Evolutionary conservation across 371 early-diverging fungal genomes (phyloP), one percentile per base, ranked within the genome.

Genomic region (Entomophthora muscae): DNA sequence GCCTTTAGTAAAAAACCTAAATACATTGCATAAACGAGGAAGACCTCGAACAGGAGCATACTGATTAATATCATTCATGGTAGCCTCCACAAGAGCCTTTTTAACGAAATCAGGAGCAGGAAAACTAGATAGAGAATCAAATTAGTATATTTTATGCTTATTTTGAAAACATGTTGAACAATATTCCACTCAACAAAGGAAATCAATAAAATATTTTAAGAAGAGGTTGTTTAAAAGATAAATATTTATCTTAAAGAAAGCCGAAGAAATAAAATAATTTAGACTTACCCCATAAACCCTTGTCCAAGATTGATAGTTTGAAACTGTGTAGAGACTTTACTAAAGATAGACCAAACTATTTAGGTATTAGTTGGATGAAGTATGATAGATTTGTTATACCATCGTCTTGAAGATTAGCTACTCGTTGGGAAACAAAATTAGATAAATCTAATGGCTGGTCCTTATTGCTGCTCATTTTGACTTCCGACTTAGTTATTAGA

Each of bases 301-400:
- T 94, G 95, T 1, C 95, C 97, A 26, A 95, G 78, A 76, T 96
- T 95, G 68, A 93, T 90, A 21, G 96, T 93, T 55, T 84, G 78
- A 57, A 86, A 83, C 65, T 90, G 82, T 21, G 77, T 75, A 1
- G 93, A 87, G 65, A 90, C 78, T 32, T 85, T 89, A 7, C 90
- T 93, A 74, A 92, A 92, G 68, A 93, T 86, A 26, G 94, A 84
- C 89, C 94, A 95, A 3, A 95, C 94, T 53, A 63, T n/a, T 42
- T 28, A 30, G 3, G 10, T 27, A 52, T 27, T 54, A 2, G n/a
- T 30, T 53, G 53, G 22, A 33, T 30, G 22, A n/a, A 26, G 13
- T 5, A 22, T 12, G 53, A 51, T n/a, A n/a, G n/a, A n/a, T n/a
- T n/a, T n/a, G 21, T 23, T 24, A 13, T 54, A 63, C 52, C 63